Conservation (phyloP, 73 alveolate genomes). For the Stentor roeselii region DNA sequence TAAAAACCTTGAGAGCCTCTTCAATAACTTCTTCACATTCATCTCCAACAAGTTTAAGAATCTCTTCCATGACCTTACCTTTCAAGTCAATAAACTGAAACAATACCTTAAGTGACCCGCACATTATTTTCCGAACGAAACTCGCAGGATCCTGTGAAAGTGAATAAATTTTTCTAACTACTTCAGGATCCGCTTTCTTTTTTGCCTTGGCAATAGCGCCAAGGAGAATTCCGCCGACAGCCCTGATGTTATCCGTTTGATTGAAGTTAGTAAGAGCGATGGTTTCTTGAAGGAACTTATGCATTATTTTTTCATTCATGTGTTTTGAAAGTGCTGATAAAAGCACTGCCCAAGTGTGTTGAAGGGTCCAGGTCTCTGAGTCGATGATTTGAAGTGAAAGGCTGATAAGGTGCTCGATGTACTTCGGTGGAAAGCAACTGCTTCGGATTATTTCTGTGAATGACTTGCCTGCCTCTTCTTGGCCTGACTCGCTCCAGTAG, state of each 20-base stretch:
- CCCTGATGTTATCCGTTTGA: not conserved
- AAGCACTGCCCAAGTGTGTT: not conserved
- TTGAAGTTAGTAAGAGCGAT: not conserved
- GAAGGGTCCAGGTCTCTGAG: not conserved
- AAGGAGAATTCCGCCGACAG: not conserved
- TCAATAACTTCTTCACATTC: not conserved
- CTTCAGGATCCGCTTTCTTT: not conserved
- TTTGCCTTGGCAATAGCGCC: not conserved
- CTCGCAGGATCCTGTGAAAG: conserved; percentile 2
- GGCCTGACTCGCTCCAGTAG: conserved; percentile 23
- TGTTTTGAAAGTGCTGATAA: not conserved
- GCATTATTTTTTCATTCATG: not conserved
- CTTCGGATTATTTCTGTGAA: not conserved
- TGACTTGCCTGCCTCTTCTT: conserved; percentile 22
- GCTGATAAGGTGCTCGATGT: conserved; percentile 11
- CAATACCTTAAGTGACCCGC: not conserved
- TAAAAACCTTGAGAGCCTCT: not conserved
- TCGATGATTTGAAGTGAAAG: not conserved
- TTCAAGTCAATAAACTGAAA: not conserved
- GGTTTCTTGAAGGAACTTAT: not conserved
- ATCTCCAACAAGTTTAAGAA: not conserved
- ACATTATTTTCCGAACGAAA: not conserved
- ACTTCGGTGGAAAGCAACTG: not conserved
- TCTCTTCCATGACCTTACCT: not conserved
- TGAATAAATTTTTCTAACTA: not conserved